phyloP scores from a whole-genome alignment of 257 asterid species.

The Orobanche coerulescens region DNA sequence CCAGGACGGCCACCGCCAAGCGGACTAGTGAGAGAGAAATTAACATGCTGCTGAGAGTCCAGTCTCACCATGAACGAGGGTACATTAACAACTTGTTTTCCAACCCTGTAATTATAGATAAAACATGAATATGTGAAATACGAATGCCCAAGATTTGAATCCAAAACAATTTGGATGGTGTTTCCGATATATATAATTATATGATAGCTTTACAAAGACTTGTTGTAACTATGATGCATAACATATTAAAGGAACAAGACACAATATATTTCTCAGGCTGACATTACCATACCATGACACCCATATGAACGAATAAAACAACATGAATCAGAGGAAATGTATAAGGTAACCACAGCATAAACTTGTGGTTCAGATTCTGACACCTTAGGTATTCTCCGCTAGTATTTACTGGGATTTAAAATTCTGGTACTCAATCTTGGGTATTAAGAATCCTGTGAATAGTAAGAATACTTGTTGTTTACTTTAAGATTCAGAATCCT shows the following conservation, averaged over 20 bases:
- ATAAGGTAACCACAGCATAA: no score
- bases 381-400: no score
- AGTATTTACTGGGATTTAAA: no score
- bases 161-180: background rate
- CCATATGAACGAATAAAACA: no score
- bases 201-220: background rate
- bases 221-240: no score
- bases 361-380: no score
- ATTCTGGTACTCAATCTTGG: no score
- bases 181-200: background rate
- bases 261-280: background rate
- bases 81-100: constrained; percentile 65
- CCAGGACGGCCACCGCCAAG: constrained; percentile 66
- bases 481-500: no score
- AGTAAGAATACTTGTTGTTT: no score
- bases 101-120: constrained; percentile 52
- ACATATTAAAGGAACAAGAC: background rate
- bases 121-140: background rate
- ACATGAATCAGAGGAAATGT: no score
- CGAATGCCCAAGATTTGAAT: background rate
- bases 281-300: no score
- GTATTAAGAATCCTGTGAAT: no score
- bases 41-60: constrained; percentile 64
- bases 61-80: constrained; percentile 55
- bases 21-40: constrained; percentile 65